A percentile compares a stretch with the other conserved stretches of the same genome.
These are phyloP conservation scores for Aquilaria yunnanensis DNA, from an alignment of 345 rosid species.

Conservation along the genomic window DNA sequence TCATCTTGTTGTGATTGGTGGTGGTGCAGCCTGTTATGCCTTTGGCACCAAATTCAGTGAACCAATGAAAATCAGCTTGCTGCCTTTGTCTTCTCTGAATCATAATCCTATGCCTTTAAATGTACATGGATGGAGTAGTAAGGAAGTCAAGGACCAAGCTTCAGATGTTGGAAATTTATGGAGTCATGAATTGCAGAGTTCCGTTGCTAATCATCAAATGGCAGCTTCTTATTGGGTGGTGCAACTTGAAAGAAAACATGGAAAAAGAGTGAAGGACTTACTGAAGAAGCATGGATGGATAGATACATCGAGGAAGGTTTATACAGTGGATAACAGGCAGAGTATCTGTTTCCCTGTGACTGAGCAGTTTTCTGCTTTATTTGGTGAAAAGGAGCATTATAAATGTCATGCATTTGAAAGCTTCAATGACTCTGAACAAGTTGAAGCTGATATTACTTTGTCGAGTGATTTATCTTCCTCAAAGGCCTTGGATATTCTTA, in stretches of 20 bases:
- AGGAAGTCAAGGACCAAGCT: conserved; percentile 15
- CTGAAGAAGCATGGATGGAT: conserved; percentile 87
- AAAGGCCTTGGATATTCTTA: conserved; percentile 48
- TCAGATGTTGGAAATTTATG: conserved; percentile 22
- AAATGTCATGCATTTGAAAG: conserved; percentile 23
- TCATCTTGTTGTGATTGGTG: conserved; percentile 76
- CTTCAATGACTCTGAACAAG: conserved; percentile 23
- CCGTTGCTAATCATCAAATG: conserved; percentile 12
- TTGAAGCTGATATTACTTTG: conserved; percentile 20
- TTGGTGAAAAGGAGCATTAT: conserved; percentile 28
- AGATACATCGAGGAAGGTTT: conserved; percentile 70
- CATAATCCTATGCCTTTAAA: conserved; percentile 6
- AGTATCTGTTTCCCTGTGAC: conserved; percentile 79
- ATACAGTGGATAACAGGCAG: conserved; percentile 38
- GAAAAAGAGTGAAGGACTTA: conserved; percentile 75
- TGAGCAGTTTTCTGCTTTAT: conserved; percentile 41
- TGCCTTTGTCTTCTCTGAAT: conserved; percentile 27
- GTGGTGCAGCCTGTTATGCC: conserved; percentile 96
- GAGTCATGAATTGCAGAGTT: conserved; percentile 14
- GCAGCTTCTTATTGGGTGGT: conserved; percentile 34
- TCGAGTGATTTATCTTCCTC: conserved; percentile 41
- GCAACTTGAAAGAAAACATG: conserved; percentile 55
- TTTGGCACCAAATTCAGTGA: conserved; percentile 93
- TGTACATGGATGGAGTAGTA: conserved; percentile 18
- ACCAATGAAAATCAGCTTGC: conserved; percentile 65